phyloP scores from a whole-genome alignment of 495 filamentous ascomycete species.

The Podospora pseudopauciseta region DNA sequence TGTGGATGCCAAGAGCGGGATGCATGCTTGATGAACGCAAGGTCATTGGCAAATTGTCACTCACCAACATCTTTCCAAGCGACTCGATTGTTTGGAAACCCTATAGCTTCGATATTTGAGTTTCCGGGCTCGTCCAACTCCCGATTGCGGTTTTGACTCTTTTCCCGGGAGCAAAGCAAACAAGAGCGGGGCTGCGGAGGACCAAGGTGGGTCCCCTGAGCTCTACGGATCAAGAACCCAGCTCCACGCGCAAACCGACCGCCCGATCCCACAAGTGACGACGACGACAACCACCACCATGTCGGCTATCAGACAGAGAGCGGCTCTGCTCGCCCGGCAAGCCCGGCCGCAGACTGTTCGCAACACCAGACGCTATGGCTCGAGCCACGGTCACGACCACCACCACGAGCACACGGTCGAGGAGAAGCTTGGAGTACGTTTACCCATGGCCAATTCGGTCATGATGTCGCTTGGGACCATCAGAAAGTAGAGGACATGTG shows the following conservation, averaged over 20 bases:
- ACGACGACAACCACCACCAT: constrained; percentile 31
- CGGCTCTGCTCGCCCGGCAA: constrained; percentile 36
- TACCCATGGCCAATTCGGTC: neutral
- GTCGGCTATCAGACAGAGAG: constrained; percentile 46
- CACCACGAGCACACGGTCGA: constrained; percentile 37
- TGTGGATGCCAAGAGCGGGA: constrained; percentile 16
- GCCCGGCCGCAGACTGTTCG: constrained; percentile 30
- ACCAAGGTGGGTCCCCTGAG: constrained; percentile 9
- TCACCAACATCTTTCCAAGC: constrained; percentile 11
- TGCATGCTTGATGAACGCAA: constrained; percentile 9
- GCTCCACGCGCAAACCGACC: constrained; percentile 16
- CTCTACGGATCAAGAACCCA: constrained; percentile 14
- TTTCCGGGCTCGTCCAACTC: neutral
- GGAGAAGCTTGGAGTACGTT: constrained; percentile 46
- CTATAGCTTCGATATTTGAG: neutral
- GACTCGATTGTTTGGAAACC: neutral
- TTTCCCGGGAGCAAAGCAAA: neutral
- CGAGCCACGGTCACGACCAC: constrained; percentile 36
- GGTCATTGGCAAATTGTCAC: constrained; percentile 19
- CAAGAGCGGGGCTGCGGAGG: constrained; percentile 10
- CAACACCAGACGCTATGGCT: constrained; percentile 43
- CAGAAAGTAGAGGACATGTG: neutral
- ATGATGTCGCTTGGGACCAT: neutral
- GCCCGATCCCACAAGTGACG: constrained; percentile 4
- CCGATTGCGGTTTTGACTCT: neutral